Evolutionary conservation across 1,284 basidiomycete species (phyloP), one percentile per base, ranked within the genome.

Genomic region (Ganoderma lucidum): DNA sequence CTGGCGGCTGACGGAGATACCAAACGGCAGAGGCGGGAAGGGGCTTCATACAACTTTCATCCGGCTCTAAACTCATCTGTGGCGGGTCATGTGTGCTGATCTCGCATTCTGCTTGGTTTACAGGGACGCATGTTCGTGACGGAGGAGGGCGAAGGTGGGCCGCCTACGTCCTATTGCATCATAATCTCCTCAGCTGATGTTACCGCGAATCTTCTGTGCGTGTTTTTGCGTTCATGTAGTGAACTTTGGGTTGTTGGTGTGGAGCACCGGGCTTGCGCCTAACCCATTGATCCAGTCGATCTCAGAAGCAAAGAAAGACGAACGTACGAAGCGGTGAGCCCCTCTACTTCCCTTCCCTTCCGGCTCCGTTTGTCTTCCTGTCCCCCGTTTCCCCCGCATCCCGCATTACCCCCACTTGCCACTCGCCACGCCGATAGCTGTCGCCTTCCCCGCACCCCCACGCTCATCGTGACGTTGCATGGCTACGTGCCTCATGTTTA

Each of bases 261-360:
- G 95, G 96, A 92, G 90, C 73, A 96, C 95, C 5, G 94, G 94
- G 2, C 84, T 96, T 9, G 87, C 93, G 10, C 88, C 93, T 3
- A 96, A 96, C 76, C 93, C 94, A 9, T 82, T 96, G 55, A 86
- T 96, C 61, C 80, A 86, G 66, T 83, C 85, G 0, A 87, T 95
- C 62, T 79, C 80, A 4, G 89, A 87, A 63, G 82, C 91, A 0
- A 80, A 86, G 75, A 93, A 94, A 76, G 85, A 94, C 71, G 78
- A 83, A 23, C 89, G 87, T 80, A 87, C 89, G 0, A 82, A 86
- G 64, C 88, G 87, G 91, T 90, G 70, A 63, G 82, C 76, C 6
- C 19, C 61, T 32, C 55, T 71, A 69, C 30, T 23, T 60, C 59
- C 45, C 51, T 55, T 41, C 59, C 35, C 55, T 45, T 39, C 45